Percentiles rank a stretch among this genome's conserved stretches.
These are phyloP conservation scores for Ophiosphaerella narmari DNA, from an alignment of 2,329 filamentous ascomycete species.

Conservation along the genomic window DNA sequence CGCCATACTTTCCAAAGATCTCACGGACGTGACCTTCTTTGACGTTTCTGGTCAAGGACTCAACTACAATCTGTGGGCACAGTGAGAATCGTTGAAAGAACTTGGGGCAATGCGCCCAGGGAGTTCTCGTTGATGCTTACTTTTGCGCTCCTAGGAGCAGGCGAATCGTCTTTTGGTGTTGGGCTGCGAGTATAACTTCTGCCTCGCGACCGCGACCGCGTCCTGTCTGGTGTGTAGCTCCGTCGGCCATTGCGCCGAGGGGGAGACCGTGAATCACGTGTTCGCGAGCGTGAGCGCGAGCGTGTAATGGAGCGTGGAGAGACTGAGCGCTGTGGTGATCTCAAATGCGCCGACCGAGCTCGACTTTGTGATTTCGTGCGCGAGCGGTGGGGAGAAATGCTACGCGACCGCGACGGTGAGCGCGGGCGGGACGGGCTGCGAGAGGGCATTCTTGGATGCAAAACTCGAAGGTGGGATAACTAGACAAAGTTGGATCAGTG, in stretches of 20 bases:
- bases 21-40: constrained; percentile 86
- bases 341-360: constrained; percentile 29
- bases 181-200: constrained; percentile 43
- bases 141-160: constrained; percentile 46
- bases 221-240: constrained; percentile 36
- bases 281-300: constrained; percentile 35
- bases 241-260: constrained; percentile 45
- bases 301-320: constrained; percentile 39
- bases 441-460: constrained; percentile 22
- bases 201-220: constrained; percentile 33
- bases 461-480: too few species aligned
- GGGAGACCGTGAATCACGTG: constrained; percentile 20
- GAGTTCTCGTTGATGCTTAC: constrained; percentile 20
- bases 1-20: constrained; percentile 88
- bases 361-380: constrained; percentile 35
- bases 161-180: constrained; percentile 39
- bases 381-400: constrained; percentile 49
- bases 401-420: constrained; percentile 35
- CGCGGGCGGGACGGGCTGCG: constrained; percentile 30
- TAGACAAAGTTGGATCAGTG: too few species aligned
- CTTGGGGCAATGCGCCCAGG: too few species aligned
- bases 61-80: constrained; percentile 78
- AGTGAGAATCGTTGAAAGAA: constrained; percentile 1
- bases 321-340: constrained; percentile 43
- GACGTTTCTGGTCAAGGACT: constrained; percentile 94